Conservation (phyloP, 768 basidiomycete genomes). For the Suillus placidus region DNA sequence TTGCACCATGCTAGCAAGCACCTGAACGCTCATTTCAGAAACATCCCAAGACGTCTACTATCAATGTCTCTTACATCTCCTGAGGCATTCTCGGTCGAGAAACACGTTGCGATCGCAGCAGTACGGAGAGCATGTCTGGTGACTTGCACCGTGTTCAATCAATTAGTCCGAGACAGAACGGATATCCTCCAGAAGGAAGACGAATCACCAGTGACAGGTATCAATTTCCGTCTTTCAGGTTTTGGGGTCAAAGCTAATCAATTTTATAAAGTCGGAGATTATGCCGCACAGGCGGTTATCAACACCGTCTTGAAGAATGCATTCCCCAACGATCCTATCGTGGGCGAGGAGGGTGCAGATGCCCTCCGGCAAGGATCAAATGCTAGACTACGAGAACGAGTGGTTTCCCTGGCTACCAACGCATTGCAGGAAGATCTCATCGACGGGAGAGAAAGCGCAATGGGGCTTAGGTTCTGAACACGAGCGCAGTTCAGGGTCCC, state of each 20-base stretch:
- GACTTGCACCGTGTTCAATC: slow-evolving; percentile 85
- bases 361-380: slow-evolving; percentile 63
- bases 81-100: slow-evolving; percentile 60
- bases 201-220: slow-evolving; percentile 90
- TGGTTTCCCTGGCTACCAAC: slow-evolving; percentile 83
- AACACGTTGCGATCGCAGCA: slow-evolving; percentile 81
- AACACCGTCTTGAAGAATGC: slow-evolving; percentile 73
- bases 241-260: slow-evolving; percentile 6
- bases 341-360: slow-evolving; percentile 93
- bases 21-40: slow-evolving; percentile 2
- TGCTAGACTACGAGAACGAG: slow-evolving; percentile 55
- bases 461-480: slow-evolving; percentile 77
- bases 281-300: slow-evolving; percentile 90
- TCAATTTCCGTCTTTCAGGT: slow-evolving; percentile 16
- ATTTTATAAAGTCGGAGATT: slow-evolving; percentile 76
- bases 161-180: slow-evolving; percentile 62
- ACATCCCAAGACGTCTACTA: background rate
- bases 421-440: slow-evolving; percentile 58
- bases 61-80: slow-evolving; percentile 2
- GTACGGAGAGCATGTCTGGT: slow-evolving; percentile 85
- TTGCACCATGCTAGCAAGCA: slow-evolving; percentile 7
- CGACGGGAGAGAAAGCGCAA: slow-evolving; percentile 55
- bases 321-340: slow-evolving; percentile 86
- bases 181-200: slow-evolving; percentile 91
- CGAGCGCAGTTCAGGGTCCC: slow-evolving; percentile 52